Percentiles rank a stretch among this genome's conserved stretches.
These are phyloP conservation scores for Protea cynaroides DNA, from an alignment of 164 flowering plant genomes.

Conservation along the genomic window DNA sequence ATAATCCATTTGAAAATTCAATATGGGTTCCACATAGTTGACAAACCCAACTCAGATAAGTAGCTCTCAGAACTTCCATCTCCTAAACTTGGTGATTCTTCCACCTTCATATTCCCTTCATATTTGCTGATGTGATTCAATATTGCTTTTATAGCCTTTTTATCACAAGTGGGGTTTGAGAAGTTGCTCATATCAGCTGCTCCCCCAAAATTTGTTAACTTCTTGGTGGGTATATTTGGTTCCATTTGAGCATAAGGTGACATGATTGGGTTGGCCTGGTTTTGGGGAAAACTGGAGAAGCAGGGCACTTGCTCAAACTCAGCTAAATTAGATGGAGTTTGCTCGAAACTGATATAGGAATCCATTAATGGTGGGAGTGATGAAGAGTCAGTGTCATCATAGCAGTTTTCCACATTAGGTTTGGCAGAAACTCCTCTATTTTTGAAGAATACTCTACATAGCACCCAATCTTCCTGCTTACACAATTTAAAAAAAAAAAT, in stretches of 20 bases:
- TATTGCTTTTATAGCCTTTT: slow-evolving; percentile 20
- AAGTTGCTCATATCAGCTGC: slow-evolving; percentile 2
- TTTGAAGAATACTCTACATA: slow-evolving; percentile 60
- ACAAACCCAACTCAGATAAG: slow-evolving; percentile 34
- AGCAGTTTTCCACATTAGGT: slow-evolving; percentile 20
- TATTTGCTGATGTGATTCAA: slow-evolving; percentile 21
- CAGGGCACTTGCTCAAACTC: slow-evolving; percentile 53
- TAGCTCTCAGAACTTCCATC: slow-evolving; percentile 34
- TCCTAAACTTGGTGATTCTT: slow-evolving; percentile 1
- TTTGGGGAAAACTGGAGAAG: slow-evolving; percentile 45
- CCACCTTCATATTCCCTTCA: slow-evolving; percentile 11
- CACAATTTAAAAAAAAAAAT: not conserved
- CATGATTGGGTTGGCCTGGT: slow-evolving; percentile 18
- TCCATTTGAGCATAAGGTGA: slow-evolving; percentile 13
- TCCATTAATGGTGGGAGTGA: slow-evolving; percentile 50
- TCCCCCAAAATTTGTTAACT: not conserved
- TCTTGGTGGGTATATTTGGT: slow-evolving; percentile 13
- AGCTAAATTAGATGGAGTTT: slow-evolving; percentile 20
- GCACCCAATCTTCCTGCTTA: slow-evolving; percentile 56
- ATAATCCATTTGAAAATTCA: not conserved
- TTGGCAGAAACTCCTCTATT: slow-evolving; percentile 23
- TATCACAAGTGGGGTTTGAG: slow-evolving; percentile 28
- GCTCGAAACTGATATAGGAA: slow-evolving; percentile 38
- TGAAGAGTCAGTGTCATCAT: slow-evolving; percentile 26
- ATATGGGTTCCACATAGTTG: slow-evolving; percentile 30